These are phyloP conservation scores for Chlorencoelia australis DNA, from an alignment of 2,329 filamentous ascomycete genomes.

Conservation along the genomic window DNA sequence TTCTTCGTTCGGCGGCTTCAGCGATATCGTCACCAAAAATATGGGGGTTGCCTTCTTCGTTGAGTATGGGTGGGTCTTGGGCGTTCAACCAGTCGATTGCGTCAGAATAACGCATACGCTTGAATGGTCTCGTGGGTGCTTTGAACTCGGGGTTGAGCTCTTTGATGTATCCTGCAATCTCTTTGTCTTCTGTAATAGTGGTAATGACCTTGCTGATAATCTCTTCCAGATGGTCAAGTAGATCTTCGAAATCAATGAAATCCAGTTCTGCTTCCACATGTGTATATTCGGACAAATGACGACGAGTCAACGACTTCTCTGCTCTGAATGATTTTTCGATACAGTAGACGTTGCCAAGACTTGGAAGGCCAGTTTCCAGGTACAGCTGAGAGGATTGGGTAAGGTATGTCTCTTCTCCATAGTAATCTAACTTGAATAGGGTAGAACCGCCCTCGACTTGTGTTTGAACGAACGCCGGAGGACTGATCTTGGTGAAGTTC, in stretches of 20 bases:
- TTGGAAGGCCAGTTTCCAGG: constrained; percentile 86
- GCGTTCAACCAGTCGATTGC: constrained; percentile 90
- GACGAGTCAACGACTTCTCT: constrained; percentile 88
- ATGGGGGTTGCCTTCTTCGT: constrained; percentile 86
- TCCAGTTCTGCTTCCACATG: constrained; percentile 95
- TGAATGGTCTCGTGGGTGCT: constrained; percentile 74
- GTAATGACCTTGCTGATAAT: constrained; percentile 56
- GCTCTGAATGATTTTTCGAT: constrained; percentile 98
- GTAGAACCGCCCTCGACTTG: constrained; percentile 68
- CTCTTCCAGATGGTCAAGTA: constrained; percentile 78
- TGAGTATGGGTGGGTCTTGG: constrained; percentile 69
- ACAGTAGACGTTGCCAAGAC: constrained; percentile 90
- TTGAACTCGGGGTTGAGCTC: constrained; percentile 86
- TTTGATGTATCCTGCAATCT: constrained; percentile 63
- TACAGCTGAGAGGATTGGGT: constrained; percentile 97
- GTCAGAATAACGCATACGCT: constrained; percentile 89
- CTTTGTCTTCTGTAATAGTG: constrained; percentile 61
- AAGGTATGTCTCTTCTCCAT: constrained; percentile 81
- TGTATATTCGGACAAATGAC: constrained; percentile 92
- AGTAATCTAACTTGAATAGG: constrained; percentile 45
- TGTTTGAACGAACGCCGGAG: constrained; percentile 73
- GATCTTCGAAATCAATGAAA: constrained; percentile 86
- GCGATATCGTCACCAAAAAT: constrained; percentile 95
- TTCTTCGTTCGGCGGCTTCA: constrained; percentile 88
- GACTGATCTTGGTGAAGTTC: constrained; percentile 57